A percentile compares a stretch with the other conserved stretches of the same genome.
Conservation (phyloP, 2,329 filamentous ascomycete species). For the Thelonectria rubi region DNA sequence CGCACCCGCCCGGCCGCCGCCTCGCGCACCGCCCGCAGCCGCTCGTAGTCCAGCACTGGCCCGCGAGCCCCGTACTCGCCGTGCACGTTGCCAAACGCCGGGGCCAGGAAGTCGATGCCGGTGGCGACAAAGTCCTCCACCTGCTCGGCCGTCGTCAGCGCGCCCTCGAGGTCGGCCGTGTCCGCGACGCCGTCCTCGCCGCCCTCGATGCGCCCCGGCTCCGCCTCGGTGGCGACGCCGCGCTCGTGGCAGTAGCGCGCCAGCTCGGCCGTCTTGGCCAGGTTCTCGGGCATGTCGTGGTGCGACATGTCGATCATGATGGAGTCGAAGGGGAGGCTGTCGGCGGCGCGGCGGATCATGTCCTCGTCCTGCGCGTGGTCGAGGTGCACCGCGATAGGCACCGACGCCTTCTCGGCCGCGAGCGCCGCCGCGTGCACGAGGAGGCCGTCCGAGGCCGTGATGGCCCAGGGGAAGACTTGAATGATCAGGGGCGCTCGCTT, state of each 20-base stretch:
- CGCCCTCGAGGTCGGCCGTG: slow-evolving; percentile 55
- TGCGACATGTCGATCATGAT: slow-evolving; percentile 85
- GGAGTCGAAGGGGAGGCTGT: slow-evolving; percentile 69
- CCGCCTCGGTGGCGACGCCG: slow-evolving; percentile 28
- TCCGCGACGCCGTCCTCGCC: slow-evolving; percentile 76
- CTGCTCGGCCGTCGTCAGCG: slow-evolving; percentile 71
- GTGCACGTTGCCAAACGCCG: slow-evolving; percentile 80
- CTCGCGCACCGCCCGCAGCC: slow-evolving; percentile 49
- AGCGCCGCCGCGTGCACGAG: slow-evolving; percentile 60
- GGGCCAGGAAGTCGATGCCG: slow-evolving; percentile 78
- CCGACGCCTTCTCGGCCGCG: slow-evolving; percentile 62
- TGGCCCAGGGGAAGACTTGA: slow-evolving; percentile 77
- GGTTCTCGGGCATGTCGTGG: slow-evolving; percentile 75
- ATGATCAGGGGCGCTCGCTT: slow-evolving; percentile 73
- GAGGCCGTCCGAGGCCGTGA: slow-evolving; percentile 65
- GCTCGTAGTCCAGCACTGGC: slow-evolving; percentile 64
- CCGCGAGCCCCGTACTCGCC: slow-evolving; percentile 75
- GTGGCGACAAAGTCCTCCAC: slow-evolving; percentile 75
- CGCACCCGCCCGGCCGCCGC: slow-evolving; percentile 52
- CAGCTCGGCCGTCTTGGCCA: slow-evolving; percentile 46
- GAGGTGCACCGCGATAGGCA: slow-evolving; percentile 70
- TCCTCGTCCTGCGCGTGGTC: slow-evolving; percentile 70
- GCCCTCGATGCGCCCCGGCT: slow-evolving; percentile 48
- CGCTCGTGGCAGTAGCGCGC: slow-evolving; percentile 23
- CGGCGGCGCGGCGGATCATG: slow-evolving; percentile 63